Base-by-base conservation (phyloP, 345 rosid species). In the Microcos paniculata region DNA sequence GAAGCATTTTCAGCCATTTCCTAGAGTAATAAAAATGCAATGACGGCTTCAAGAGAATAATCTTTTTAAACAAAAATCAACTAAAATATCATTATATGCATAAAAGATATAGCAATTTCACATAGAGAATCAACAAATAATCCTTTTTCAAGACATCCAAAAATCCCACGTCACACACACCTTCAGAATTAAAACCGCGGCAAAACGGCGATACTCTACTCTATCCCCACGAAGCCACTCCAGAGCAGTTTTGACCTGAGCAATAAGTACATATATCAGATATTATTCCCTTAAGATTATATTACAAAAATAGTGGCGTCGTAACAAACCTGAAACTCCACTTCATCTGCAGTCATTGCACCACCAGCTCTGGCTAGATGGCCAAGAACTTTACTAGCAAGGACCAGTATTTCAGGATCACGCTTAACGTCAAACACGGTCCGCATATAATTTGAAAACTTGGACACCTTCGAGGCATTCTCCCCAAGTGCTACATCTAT, bases 1-100 rank as follows among this genome's bases (percentile, higher is more conserved):
- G 99, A 90, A 78, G 98, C 99, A 89, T 94, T 94, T 90, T 96
- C 98, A 59, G 98, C 99, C 94, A 92, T 85, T 90, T 96, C 99
- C 99, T 94, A 81, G 63, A 77, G 69, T 45, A 66, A 53, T 53
- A 61, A 77, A 70, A 80, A 78, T 33, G 46, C 59, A 74, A 46
- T 31, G 19, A 33, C 46, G 26, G 71, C 26, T 30, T 70, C 73
- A 70, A 51, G 30, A 31, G 4, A 51, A 51, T 26, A 70, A 18
- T 70, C 23, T 51, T 51, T 49, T 51, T 2, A 59, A 49, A 51
- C 43, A 51, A 51, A 70, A 51, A 11, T 51, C 19, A 51, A 49
- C 73, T 70, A 51, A 19, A 49, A 19, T 51, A 35, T 49, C 38
- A 31, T 21, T 45, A 35, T 35, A 35, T 35, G 40, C 40, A 35